Evolutionary conservation across 2,329 filamentous ascomycete species (phyloP), one percentile per base, ranked within the genome.

Genomic region (Nigrospora sphaerica): DNA sequence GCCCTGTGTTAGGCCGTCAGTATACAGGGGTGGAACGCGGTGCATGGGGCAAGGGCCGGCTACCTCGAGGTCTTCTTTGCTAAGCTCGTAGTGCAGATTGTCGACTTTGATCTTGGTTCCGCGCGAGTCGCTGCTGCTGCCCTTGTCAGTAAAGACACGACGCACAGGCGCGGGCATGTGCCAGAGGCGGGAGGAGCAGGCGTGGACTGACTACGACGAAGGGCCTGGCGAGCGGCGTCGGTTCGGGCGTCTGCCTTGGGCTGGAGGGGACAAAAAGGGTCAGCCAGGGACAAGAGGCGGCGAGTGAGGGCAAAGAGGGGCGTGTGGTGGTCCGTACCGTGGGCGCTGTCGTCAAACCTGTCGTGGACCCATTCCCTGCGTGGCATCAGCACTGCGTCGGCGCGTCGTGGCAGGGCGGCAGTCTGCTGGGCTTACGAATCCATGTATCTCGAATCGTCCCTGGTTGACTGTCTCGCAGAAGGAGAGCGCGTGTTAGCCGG

Each of bases 281-380:
- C 54, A 52, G 36, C 50, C 52, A 39, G 46, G 44, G 37, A 47
- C 42, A 17, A 12, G 34, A 10, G 12, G 10, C 14, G 14, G 34
- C 16, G 14, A 36, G 16, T 36, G 34, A 14, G 13, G 34, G 13
- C 14, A 6, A 17, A 6, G 14, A 36, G 13, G 11, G 34, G 7
- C 16, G 6, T n/a, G 34, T 9, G 34, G 16, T 6, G 34, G 12
- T 48, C 42, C 62, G 59, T 71, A 78, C 83, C 76, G 64, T 84
- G 49, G 34, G 34, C 13, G 36, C 57, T 78, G 60, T 88, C 87
- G 65, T 93, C 87, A 64, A 82, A 95, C 63, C 83, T 87, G 70
- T 95, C 88, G 65, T 96, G 91, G 57, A 95, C 88, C 91, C 91
- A 96, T 74, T 95, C 90, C 62, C 88, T 63, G 47, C 88, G 52